phyloP scores from a whole-genome alignment of 495 filamentous ascomycete species.

The Penicillium malachiteum region DNA sequence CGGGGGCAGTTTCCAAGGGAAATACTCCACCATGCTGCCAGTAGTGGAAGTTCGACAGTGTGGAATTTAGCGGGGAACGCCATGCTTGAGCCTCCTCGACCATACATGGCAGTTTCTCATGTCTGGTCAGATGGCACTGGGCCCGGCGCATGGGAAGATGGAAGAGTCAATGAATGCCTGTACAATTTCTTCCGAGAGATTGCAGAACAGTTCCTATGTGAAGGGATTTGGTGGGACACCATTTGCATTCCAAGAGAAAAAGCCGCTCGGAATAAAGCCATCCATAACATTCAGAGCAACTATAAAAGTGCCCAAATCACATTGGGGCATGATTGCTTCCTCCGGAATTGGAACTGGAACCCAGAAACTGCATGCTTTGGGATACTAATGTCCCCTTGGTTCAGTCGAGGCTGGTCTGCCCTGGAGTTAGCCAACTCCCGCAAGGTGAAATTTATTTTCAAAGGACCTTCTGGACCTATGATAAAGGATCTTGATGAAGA shows the following conservation, averaged over 20 bases:
- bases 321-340: conserved; percentile 31
- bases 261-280: conserved; percentile 14
- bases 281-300: conserved; percentile 15
- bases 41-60: background rate
- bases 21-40: background rate
- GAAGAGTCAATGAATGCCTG: conserved; percentile 26
- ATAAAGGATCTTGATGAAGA: conserved; percentile 33
- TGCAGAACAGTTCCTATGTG: conserved; percentile 15
- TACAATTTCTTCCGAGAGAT: conserved; percentile 18
- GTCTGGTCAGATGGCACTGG: conserved; percentile 34
- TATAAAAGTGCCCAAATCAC: conserved; percentile 27
- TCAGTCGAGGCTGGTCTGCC: conserved; percentile 27
- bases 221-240: conserved; percentile 34
- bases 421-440: conserved; percentile 28
- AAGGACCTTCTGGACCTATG: conserved; percentile 9
- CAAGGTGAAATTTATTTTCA: conserved; percentile 33
- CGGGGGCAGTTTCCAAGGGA: background rate
- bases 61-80: background rate
- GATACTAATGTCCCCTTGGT: conserved; percentile 28
- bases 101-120: conserved; percentile 31
- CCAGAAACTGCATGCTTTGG: conserved; percentile 19
- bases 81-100: conserved; percentile 2
- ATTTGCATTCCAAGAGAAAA: conserved; percentile 22
- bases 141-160: conserved; percentile 9
- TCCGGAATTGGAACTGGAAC: conserved; percentile 30